These are phyloP conservation scores for Colletotrichum noveboracense DNA, from an alignment of 2,329 filamentous ascomycete genomes.

Conservation along the genomic window DNA sequence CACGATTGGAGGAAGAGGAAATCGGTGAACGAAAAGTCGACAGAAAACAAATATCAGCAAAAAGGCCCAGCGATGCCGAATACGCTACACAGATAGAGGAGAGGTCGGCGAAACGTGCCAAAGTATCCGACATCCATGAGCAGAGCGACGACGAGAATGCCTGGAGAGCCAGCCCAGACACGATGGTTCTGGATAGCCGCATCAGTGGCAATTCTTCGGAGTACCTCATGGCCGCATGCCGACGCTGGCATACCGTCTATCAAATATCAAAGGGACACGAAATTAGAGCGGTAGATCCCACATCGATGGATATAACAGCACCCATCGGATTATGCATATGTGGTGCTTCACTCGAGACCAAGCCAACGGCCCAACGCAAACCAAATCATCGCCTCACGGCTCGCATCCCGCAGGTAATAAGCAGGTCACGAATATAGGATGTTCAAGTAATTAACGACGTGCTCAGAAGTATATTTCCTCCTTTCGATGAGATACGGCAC, in stretches of 20 bases:
- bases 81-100: not conserved
- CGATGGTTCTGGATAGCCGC: not conserved
- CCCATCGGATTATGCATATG: not conserved
- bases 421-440: fast-evolving
- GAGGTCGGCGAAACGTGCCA: not conserved
- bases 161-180: not conserved
- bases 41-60: not conserved
- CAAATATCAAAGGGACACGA: not conserved
- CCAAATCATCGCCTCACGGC: not conserved
- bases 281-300: not conserved
- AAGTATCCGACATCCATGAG: not conserved
- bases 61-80: not conserved
- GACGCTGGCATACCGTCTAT: not conserved
- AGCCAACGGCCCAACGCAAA: not conserved
- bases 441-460: not conserved
- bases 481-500: not conserved
- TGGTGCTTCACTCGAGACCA: not conserved
- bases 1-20: not conserved
- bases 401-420: not conserved
- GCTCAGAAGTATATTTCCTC: not conserved
- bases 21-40: not conserved
- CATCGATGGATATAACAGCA: not conserved
- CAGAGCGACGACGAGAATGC: not conserved
- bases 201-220: not conserved
- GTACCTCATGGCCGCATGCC: not conserved